Conservation (phyloP, 2,329 filamentous ascomycete species). For the Plectosphaerella sp. region DNA sequence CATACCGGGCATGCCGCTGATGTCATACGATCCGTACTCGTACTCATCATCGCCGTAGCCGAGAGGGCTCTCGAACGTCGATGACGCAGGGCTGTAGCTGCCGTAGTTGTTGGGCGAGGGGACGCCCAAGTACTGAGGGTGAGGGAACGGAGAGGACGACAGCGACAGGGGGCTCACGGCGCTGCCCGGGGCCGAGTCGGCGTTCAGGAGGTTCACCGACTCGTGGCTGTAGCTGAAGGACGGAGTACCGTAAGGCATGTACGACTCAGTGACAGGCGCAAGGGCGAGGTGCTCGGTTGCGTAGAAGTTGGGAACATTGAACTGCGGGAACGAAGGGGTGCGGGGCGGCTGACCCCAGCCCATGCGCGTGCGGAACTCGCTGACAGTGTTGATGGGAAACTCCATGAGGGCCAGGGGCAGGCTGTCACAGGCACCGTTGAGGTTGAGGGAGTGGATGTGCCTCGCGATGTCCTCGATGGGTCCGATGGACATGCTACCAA, state of each 20-base stretch:
- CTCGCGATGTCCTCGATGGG: conserved; percentile 85
- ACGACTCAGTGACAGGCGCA: conserved; percentile 35
- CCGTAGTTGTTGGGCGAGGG: conserved; percentile 58
- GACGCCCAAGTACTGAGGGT: conserved; percentile 56
- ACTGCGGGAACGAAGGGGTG: conserved; percentile 58
- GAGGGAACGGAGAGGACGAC: conserved; percentile 46
- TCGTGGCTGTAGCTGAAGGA: conserved; percentile 62
- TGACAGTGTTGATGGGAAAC: conserved; percentile 65
- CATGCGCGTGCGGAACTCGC: conserved; percentile 65
- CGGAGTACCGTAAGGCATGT: conserved; percentile 51
- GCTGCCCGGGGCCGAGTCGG: conserved; percentile 39
- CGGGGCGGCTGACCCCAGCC: conserved; percentile 59
- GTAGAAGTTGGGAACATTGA: conserved; percentile 51
- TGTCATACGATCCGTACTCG: conserved; percentile 47
- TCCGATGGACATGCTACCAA: conserved; percentile 71
- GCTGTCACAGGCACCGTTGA: conserved; percentile 39
- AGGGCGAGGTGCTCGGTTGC: conserved; percentile 40
- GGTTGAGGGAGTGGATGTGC: conserved; percentile 65
- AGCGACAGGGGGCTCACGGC: conserved; percentile 52
- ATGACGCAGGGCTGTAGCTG: conserved; percentile 59
- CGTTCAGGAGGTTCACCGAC: conserved; percentile 52
- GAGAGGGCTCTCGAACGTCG: conserved; percentile 58
- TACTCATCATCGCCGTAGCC: conserved; percentile 58
- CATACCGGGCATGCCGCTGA: conserved; percentile 33
- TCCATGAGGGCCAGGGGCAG: conserved; percentile 66